phyloP scores from a whole-genome alignment of 129 eudicot genomes.

The Rutidosis leptorrhynchoides region DNA sequence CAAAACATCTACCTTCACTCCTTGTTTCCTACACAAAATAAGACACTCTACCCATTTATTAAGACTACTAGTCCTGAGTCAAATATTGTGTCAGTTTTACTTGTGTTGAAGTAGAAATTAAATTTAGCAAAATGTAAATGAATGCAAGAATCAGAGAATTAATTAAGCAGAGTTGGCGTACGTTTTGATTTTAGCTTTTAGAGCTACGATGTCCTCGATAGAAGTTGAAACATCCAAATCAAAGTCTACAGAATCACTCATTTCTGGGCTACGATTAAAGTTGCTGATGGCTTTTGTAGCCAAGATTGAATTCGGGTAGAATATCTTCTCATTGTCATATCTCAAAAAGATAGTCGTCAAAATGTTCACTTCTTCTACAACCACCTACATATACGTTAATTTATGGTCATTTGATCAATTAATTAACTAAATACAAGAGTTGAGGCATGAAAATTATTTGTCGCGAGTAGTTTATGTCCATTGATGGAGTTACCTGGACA shows the following conservation, averaged over 20 bases:
- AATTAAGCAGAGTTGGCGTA: conserved; percentile 32
- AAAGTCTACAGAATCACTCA: conserved; percentile 63
- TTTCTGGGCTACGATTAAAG: conserved; percentile 72
- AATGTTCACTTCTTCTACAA: conserved; percentile 71
- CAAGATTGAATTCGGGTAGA: conserved; percentile 63
- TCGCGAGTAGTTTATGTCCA: neutral
- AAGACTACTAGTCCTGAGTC: conserved; percentile 25
- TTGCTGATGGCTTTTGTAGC: conserved; percentile 71
- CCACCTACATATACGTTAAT: conserved; percentile 53
- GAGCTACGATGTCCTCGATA: conserved; percentile 46
- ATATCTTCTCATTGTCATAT: conserved; percentile 65
- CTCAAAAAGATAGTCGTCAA: conserved; percentile 63
- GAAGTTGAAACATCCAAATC: conserved; percentile 64
- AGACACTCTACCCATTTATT: conserved; percentile 29
- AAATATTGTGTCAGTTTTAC: neutral
- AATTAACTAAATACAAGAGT: neutral
- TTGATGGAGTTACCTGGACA: conserved; percentile 50
- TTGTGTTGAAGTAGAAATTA: conserved; percentile 16
- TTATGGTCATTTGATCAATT: neutral
- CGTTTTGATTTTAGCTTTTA: conserved; percentile 54
- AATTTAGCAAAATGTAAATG: neutral
- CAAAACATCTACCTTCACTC: conserved; percentile 40
- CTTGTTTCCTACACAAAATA: conserved; percentile 37
- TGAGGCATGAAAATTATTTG: neutral
- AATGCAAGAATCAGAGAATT: conserved; percentile 3